Evolutionary conservation across 2,329 filamentous ascomycete species (phyloP), one percentile per base, ranked within the genome.

Genomic region (Penicillium sp.): DNA sequence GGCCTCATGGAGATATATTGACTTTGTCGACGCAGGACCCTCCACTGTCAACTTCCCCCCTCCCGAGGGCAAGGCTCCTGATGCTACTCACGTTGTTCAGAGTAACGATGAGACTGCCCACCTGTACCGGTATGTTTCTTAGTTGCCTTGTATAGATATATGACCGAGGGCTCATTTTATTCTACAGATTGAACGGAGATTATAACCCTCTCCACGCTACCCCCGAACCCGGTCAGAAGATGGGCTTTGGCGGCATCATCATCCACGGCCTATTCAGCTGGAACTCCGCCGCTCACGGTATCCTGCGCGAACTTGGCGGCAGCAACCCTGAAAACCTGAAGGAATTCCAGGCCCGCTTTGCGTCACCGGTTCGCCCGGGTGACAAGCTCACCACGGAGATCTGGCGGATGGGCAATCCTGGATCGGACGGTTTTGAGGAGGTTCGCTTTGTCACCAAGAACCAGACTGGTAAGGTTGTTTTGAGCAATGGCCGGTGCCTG

Each of bases 201-300:
- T 96, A 96, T 76, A 96, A 96, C 78, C 92, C 91, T 23, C 85
- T 96, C 29, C 91, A 96, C 70, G 91, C 90, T 6, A 89, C 89
- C 15, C 91, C 91, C 10, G 89, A 91, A 74, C 90, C 91, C 0
- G 91, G 91, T 54, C 76, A 84, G 73, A 88, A 91, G 76, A 96
- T 96, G 90, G 91, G 92, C 54, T 96, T 96, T 62, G 90, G 90
- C 23, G 91, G 91, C 27, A 80, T 85, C 62, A 96, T 96, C 72
- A 89, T 96, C 70, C 91, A 96, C 75, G 92, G 92, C 17, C 79
- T 96, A 39, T 96, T 87, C 77, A 90, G 85, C 62, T 96, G 89
- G 87, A 96, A 96, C 76, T 84, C 83, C 51, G 83, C 89, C 2
- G 84, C 83, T 13, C 90, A 93, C 66, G 85, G 82, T 23, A 77